Base-by-base conservation (phyloP, 768 basidiomycete species). In the Phylloporus sp. region DNA sequence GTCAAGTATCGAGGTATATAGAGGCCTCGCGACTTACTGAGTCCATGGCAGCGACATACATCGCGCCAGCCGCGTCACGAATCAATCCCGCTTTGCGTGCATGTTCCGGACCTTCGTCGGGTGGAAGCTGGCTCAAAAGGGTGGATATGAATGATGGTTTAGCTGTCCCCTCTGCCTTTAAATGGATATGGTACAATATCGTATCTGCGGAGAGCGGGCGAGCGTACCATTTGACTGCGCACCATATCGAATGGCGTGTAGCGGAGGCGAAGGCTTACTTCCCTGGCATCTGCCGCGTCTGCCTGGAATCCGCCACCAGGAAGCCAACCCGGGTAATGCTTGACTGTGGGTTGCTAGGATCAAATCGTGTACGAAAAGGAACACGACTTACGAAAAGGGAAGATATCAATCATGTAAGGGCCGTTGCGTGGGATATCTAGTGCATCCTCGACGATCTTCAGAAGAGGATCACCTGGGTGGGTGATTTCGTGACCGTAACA, bases 41-140 rank as follows among this genome's bases (percentile, higher is more conserved):
- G 31, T 56, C 55, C 43, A 45, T 43, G 20, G 46, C 43, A 27
- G 46, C 49, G 11, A 38, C 40, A 29, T 54, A 56, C 40, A 54
- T 45, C 9, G 13, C 36, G 0, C 39, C 43, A 37, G 46, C 52
- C 17, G 48, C 33, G 13, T 56, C 54, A 23, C 48, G 54, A 20
- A 56, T 56, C 39, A 56, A 13, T 6, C 18, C 40, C 3, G 52
- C 45, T 21, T 40, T 33, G 29, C 26, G 39, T 8, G 48, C 47
- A 18, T 43, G 15, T 24, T 46, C 42, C 3, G 20, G 18, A 15
- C 45, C 50, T 27, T 55, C 44, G 22, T 43, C 50, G 9, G 41
- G 43, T 15, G 43, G 37, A 6, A 55, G 46, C 13, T 55, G 37
- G 3, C 22, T 55, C 40, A 48, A 23, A 21, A 55, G 44, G 1